Evolutionary conservation across 1,284 basidiomycete genomes (phyloP), one percentile per base, ranked within the genome.

Genomic region (Ustilago bromivora): DNA sequence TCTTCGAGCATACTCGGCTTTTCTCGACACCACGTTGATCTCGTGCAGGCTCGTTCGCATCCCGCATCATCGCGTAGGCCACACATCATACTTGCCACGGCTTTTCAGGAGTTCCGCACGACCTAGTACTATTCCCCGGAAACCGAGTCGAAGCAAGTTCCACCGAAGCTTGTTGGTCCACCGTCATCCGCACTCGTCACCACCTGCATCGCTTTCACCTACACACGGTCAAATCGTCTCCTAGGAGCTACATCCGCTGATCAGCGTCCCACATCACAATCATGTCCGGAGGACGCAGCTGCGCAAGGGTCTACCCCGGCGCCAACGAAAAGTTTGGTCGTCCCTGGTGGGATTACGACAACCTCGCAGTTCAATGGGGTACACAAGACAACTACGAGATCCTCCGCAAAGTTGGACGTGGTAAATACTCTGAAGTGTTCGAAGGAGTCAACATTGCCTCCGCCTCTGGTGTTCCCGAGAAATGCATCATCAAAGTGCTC

Each of bases 401-500:
- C 84, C 93, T 98, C 43, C 90, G 95, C 75, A 98, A 98, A 88
- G 95, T 98, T 12, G 96, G 96, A 34, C 89, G 96, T 67, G 96
- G 96, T 73, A 98, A 98, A 67, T 83, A 83, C 66, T 82, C 80
- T n/a, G 80, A 86, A 49, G 96, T 98, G 58, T 99, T 99, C 83
- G 96, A 98, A 88, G 96, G 95, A 8, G 91, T 98, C 84, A 96
- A 98, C 87, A 91, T 98, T 66, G 91, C 93, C 38, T 70, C 79
- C 12, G 93, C 92, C 72, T 93, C 93, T 11, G 71, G 71, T 35
- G 66, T 78, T n/a, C 78, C 83, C 23, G 93, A 96, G 87, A 96
- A 97, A 88, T 97, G 96, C 87, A 96, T 98, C 87, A 95, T 98
- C 89, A 98, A 99, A 88, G 96, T 98, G 57, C 89, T 99, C 77